Conservation (phyloP, 2,329 filamentous ascomycete species). For the Paraphaeosphaeria minitans region DNA sequence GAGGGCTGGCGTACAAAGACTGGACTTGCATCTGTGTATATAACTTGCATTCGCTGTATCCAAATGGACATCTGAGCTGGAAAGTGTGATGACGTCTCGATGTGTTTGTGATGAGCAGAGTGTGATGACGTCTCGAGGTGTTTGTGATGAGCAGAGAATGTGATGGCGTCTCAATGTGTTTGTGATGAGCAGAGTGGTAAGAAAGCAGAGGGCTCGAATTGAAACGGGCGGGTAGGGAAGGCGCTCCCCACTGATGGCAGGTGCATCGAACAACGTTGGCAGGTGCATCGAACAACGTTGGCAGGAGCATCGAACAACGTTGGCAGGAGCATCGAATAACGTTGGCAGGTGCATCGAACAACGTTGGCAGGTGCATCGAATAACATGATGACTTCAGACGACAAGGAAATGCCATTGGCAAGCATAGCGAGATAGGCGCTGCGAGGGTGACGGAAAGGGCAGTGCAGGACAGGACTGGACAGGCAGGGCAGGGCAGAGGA, state of each 20-base stretch:
- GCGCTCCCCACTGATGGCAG: not conserved
- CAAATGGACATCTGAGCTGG: not conserved
- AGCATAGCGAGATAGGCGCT: conserved; percentile 7
- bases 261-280: not conserved
- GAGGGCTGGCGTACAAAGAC: conserved; percentile 1
- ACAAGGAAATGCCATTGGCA: not conserved
- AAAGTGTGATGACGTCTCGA: not conserved
- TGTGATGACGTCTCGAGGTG: not conserved
- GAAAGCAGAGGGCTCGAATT: not conserved
- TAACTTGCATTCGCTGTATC: not conserved
- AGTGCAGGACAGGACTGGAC: not conserved
- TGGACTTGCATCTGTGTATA: not conserved
- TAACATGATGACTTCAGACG: too few relatives aligned
- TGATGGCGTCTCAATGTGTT: not conserved
- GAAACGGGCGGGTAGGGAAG: not conserved
- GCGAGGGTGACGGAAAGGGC: conserved; percentile 1
- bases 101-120: too few relatives aligned
- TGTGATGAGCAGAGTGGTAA: not conserved
- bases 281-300: too few relatives aligned
- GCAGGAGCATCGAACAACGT: too few relatives aligned
- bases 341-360: too few relatives aligned
- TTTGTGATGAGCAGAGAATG: not conserved
- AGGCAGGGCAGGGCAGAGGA: too few relatives aligned
- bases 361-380: not conserved
- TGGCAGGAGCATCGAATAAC: too few relatives aligned